A percentile compares a stretch with the other conserved stretches of the same genome.
Evolutionary conservation across 2,329 filamentous ascomycete genomes (phyloP).

Genomic region (Claviceps sp.): DNA sequence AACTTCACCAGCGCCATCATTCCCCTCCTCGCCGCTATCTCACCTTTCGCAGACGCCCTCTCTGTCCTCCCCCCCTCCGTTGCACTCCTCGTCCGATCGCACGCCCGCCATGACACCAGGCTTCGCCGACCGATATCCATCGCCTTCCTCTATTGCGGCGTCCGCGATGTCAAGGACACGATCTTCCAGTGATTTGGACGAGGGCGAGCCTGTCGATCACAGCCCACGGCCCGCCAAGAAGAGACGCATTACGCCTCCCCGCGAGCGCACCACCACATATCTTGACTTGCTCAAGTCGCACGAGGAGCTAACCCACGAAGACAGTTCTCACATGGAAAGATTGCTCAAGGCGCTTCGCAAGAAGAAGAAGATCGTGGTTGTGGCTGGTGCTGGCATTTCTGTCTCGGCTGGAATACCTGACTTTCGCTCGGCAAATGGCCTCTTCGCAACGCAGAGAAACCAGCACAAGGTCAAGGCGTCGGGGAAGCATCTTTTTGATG

Average conservation of each 20-base stretch:
- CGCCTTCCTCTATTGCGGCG: slow-evolving; percentile 32
- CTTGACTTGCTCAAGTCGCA: slow-evolving; percentile 53
- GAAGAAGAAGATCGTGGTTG: slow-evolving; percentile 92
- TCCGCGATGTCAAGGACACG: slow-evolving; percentile 38
- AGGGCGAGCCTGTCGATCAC: slow-evolving; percentile 31
- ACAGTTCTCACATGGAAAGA: slow-evolving; percentile 47
- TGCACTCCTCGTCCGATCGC: slow-evolving; percentile 31
- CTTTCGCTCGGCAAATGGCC: slow-evolving; percentile 80
- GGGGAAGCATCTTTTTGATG: slow-evolving; percentile 92
- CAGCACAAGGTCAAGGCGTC: slow-evolving; percentile 82
- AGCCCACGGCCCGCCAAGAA: slow-evolving; percentile 62
- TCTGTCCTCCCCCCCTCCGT: not conserved
- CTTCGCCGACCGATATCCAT: slow-evolving; percentile 35
- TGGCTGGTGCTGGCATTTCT: slow-evolving; percentile 93
- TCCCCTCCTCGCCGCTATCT: slow-evolving; percentile 41
- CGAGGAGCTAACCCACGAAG: slow-evolving; percentile 31
- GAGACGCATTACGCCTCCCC: slow-evolving; percentile 47
- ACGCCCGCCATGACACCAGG: slow-evolving; percentile 27
- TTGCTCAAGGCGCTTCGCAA: slow-evolving; percentile 65
- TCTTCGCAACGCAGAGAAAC: slow-evolving; percentile 74
- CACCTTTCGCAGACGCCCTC: slow-evolving; percentile 40
- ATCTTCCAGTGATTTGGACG: slow-evolving; percentile 31
- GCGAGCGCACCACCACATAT: slow-evolving; percentile 64
- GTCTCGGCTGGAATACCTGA: slow-evolving; percentile 95
- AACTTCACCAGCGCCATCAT: slow-evolving; percentile 20